phyloP scores from a whole-genome alignment of 495 filamentous ascomycete genomes.

The Trichoderma parareesei region DNA sequence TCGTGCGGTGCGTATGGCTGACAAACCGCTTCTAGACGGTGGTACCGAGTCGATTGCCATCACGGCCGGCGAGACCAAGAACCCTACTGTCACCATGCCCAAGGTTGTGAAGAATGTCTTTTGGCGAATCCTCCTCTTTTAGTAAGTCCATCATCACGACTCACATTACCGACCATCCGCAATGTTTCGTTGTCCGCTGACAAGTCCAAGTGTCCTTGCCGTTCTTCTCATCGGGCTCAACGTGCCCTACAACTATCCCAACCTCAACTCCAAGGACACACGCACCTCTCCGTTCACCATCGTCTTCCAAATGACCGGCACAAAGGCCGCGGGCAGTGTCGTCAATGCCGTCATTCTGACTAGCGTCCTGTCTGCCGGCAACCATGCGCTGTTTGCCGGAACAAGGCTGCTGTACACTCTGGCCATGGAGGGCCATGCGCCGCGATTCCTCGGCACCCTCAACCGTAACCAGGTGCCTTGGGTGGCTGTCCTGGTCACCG shows the following conservation, averaged over 20 bases:
- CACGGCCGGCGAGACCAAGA: constrained; percentile 50
- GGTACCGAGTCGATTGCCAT: constrained; percentile 49
- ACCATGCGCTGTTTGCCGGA: constrained; percentile 48
- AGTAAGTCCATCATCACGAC: constrained; percentile 15
- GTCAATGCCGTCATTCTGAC: constrained; percentile 52
- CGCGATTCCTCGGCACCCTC: constrained; percentile 31
- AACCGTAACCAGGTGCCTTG: constrained; percentile 34
- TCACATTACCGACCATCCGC: no score
- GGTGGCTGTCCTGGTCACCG: constrained; percentile 35
- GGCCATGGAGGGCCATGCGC: constrained; percentile 10
- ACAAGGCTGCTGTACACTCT: constrained; percentile 38
- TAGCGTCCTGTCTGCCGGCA: constrained; percentile 34
- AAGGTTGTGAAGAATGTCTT: constrained; percentile 36
- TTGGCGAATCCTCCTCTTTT: constrained; percentile 52
- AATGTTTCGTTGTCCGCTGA: not conserved
- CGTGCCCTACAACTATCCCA: constrained; percentile 40
- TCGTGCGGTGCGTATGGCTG: not conserved
- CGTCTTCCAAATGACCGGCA: constrained; percentile 47
- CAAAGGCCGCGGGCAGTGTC: constrained; percentile 51
- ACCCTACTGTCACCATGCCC: constrained; percentile 42
- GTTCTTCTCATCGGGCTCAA: constrained; percentile 54
- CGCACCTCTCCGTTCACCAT: constrained; percentile 56
- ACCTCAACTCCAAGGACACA: constrained; percentile 36
- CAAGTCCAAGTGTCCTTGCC: constrained; percentile 33
- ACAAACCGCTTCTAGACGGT: constrained; percentile 12